Conservation (phyloP, 257 asterid genomes). For the Salvia hispanica region DNA sequence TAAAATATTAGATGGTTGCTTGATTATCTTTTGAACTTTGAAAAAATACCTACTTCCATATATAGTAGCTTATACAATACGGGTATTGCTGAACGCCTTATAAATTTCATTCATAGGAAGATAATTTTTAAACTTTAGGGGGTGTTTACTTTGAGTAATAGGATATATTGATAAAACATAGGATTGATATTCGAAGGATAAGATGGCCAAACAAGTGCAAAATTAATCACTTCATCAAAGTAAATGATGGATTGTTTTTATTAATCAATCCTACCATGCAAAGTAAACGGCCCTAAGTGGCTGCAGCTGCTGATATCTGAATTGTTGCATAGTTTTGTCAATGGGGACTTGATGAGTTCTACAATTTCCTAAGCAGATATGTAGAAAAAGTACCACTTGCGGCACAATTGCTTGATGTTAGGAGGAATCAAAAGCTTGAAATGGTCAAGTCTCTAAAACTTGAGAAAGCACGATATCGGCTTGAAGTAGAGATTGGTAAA, state of each 20-base stretch:
- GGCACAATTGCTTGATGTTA: slow-evolving; percentile 80
- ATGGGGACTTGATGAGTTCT: slow-evolving; percentile 23
- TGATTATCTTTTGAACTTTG: background rate
- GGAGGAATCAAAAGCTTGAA: slow-evolving; percentile 81
- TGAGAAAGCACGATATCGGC: slow-evolving; percentile 83
- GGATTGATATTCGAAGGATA: background rate
- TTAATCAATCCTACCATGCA: no score
- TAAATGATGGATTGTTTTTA: no score
- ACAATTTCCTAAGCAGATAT: slow-evolving; percentile 60
- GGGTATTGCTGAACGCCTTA: background rate
- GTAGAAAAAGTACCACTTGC: slow-evolving; percentile 95
- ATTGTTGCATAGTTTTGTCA: slow-evolving; percentile 24
- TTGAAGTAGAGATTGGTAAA: slow-evolving; percentile 97
- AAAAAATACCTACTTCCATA: slow-evolving; percentile 7
- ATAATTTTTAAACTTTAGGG: background rate
- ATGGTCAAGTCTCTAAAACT: slow-evolving; percentile 72
- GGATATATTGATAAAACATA: no score
- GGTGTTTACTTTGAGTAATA: no score
- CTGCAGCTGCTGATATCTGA: slow-evolving; percentile 14
- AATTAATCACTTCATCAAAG: no score
- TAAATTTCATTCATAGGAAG: background rate
- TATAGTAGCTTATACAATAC: slow-evolving; percentile 12
- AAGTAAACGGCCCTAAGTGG: background rate
- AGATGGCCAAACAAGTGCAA: no score
- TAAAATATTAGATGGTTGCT: background rate